Base-by-base conservation (phyloP, 208 protist genomes). In the Wallacemonas sp. region DNA sequence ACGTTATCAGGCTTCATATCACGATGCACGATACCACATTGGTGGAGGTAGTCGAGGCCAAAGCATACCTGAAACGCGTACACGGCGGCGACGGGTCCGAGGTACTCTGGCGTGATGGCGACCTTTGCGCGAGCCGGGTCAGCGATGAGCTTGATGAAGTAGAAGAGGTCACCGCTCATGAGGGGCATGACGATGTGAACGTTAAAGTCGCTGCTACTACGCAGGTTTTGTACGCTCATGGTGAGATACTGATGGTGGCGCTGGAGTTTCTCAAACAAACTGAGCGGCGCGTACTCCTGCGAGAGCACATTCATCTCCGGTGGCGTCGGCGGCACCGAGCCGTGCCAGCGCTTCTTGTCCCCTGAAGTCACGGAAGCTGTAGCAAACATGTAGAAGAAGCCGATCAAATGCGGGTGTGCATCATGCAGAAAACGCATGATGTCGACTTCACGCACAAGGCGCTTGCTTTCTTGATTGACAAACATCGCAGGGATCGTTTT, bases 1-100 rank as follows among this genome's bases (percentile, higher is more conserved):
- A 99, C 80, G 75, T 99, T 99, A 67, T 92, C 88, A 19, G 98
- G 98, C 79, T 99, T 99, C 72, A 99, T 79, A 60, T 99, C 97
- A 36, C 98, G 79, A 70, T 99, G 98, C 22, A 99, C 80, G 45
- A 97, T 84, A 59, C 78, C 70, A 49, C 87, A 93, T 75, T 95
- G 85, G 30, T 96, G 82, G 9, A 98, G 69, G 74, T 89, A 97
- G 64, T 93, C 85, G 4, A 98, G 68, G n/a, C 90, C 94, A 60
- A 91, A 89, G 61, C 77, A 80, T 41, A 96, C 78, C 63, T 97
- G 91, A 42, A 93, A 94, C 8, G 86, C 78, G 60, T 97, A 95
- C 44, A 92, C 80, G 22, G 81, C 82, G 26, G 82, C 69, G 34
- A 90, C 83, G 36, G 79, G 64, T 11, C 75, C 71, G 53, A 90